Base-by-base conservation (phyloP, 2,329 filamentous ascomycete genomes). In the Mycosphaerella sp. region DNA sequence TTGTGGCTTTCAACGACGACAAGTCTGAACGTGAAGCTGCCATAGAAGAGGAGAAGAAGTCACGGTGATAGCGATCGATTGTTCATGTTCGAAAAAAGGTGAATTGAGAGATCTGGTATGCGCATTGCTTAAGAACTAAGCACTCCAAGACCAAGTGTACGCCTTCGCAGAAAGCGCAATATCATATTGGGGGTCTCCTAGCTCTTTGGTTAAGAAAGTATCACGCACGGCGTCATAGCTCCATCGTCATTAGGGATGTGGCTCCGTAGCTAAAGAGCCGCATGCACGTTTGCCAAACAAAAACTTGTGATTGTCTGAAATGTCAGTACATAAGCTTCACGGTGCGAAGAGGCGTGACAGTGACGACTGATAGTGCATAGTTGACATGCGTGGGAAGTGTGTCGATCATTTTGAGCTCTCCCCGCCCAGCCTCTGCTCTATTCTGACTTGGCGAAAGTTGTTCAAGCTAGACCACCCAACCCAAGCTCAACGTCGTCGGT, bases 1-100 rank as follows among this genome's bases (percentile, higher is more conserved):
- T 96, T 50, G 88, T 95, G 16, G 93, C 93, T 3, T 90, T 95
- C 79, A 83, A 79, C 55, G 93, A 98, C 68, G 93, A 97, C 64
- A 75, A 79, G 53, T 71, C 70, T 9, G 75, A 79, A 56, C 68
- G 70, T 46, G 66, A 71, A 45, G 72, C 70, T 9, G 74, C 74
- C 54, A 74, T 73, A 52, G 67, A 70, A 58, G 62, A 64, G 58
- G 71, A 71, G 57, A 75, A 75, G 62, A 62, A 61, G 44, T 43
- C 47, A 27, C 47, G 47, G 17, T 50, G 27, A 44, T 21, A 5
- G n/a, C n/a, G n/a, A n/a, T n/a, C n/a, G n/a, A n/a, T n/a, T n/a
- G n/a, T n/a, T n/a, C n/a, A n/a, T n/a, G n/a, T n/a, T n/a, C n/a
- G n/a, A n/a, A n/a, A n/a, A n/a, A n/a, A n/a, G n/a, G n/a, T n/a